A percentile compares a stretch with the other conserved stretches of the same genome.
Conservation (phyloP, 495 filamentous ascomycete genomes). For the Lindgomyces ingoldianus region DNA sequence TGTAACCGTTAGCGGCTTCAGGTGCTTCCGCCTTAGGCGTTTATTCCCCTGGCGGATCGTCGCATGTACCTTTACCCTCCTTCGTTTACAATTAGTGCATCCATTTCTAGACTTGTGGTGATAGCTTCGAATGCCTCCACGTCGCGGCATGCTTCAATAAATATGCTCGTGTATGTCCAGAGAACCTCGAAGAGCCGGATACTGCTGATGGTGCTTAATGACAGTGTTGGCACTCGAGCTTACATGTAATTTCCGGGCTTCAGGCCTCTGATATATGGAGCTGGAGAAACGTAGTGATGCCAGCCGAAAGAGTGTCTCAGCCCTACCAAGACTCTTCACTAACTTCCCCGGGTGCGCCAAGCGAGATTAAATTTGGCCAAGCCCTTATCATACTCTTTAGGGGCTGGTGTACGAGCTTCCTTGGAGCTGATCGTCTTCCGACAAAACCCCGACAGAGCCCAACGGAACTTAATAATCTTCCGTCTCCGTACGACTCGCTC, state of each 20-base stretch:
- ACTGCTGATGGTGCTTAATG: too few species aligned
- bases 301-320: too few species aligned
- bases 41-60: not conserved
- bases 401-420: conserved; percentile 8
- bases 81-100: conserved; percentile 21
- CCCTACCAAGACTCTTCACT: not conserved
- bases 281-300: too few species aligned
- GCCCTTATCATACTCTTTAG: not conserved
- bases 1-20: not conserved
- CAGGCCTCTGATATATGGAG: too few species aligned
- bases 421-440: too few species aligned
- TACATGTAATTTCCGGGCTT: too few species aligned
- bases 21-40: not conserved
- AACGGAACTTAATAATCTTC: too few species aligned
- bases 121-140: conserved; percentile 18
- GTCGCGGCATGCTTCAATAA: conserved; percentile 16
- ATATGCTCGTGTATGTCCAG: not conserved
- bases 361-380: not conserved
- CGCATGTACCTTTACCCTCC: conserved; percentile 23
- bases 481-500: too few species aligned
- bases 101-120: conserved; percentile 31
- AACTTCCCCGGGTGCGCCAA: too few species aligned
- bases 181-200: not conserved
- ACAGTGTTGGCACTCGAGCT: too few species aligned
- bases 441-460: too few species aligned